phyloP scores from a whole-genome alignment of 139 green algal genomes.

The Chlamydomonas urium region DNA sequence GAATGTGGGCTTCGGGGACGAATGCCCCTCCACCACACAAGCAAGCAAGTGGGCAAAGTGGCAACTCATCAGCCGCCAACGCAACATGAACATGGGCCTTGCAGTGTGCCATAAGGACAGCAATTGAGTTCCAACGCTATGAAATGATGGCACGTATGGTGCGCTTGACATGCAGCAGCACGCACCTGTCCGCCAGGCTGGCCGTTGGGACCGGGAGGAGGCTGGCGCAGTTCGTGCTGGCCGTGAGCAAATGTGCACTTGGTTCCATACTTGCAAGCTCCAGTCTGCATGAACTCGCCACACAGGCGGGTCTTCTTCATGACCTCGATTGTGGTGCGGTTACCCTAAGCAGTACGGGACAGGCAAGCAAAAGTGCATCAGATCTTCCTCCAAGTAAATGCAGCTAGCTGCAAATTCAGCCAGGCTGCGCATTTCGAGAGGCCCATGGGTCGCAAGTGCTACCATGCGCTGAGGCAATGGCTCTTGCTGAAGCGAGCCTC shows the following conservation, averaged over 20 bases:
- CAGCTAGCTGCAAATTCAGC: too few relatives aligned
- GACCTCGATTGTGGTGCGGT: conserved; percentile 23
- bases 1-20: too few relatives aligned
- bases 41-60: too few relatives aligned
- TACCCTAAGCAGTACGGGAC: too few relatives aligned
- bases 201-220: not conserved
- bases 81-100: not conserved
- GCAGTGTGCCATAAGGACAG: not conserved
- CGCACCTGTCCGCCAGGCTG: not conserved
- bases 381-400: too few relatives aligned
- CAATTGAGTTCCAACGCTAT: not conserved
- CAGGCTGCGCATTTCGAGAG: too few relatives aligned
- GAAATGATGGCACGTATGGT: not conserved
- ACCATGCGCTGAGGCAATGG: too few relatives aligned
- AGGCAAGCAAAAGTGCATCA: not conserved
- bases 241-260: conserved; percentile 57
- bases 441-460: too few relatives aligned
- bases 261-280: conserved; percentile 34
- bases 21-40: too few relatives aligned
- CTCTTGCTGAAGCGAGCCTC: too few relatives aligned
- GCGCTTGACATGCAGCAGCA: not conserved
- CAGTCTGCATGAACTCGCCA: conserved; percentile 42
- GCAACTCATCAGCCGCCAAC: not conserved
- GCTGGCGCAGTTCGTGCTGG: conserved; percentile 20
- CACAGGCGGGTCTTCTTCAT: conserved; percentile 51